phyloP scores from a whole-genome alignment of 1,284 basidiomycete species.

The Vanrija sp. region DNA sequence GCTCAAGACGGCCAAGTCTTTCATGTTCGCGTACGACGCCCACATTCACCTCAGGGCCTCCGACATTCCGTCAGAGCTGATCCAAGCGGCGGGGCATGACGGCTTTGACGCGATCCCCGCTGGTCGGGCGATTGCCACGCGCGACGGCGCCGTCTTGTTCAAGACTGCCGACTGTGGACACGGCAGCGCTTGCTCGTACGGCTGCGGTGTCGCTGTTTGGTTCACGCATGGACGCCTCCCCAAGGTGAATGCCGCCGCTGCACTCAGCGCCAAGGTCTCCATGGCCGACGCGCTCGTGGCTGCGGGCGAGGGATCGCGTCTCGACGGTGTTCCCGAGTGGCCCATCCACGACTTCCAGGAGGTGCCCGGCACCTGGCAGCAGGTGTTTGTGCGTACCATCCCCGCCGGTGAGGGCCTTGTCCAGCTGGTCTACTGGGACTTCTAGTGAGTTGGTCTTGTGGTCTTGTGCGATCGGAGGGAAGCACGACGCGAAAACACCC shows the following conservation, averaged over 20 bases:
- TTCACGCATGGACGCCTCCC: conserved; percentile 51
- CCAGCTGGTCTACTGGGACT: conserved; percentile 51
- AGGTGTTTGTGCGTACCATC: conserved; percentile 49
- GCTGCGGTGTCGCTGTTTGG: conserved; percentile 48
- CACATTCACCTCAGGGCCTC: conserved; percentile 37
- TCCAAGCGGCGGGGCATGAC: conserved; percentile 17
- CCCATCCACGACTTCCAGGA: conserved; percentile 28
- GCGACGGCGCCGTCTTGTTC: conserved; percentile 51
- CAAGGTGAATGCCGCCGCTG: conserved; percentile 40
- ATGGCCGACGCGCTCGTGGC: conserved; percentile 44
- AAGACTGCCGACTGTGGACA: conserved; percentile 30
- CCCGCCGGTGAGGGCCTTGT: conserved; percentile 30
- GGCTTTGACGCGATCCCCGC: conserved; percentile 23
- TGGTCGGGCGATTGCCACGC: conserved; percentile 48
- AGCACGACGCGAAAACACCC: not conserved
- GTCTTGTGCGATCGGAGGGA: not conserved
- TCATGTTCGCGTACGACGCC: conserved; percentile 50
- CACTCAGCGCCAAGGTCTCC: conserved; percentile 50
- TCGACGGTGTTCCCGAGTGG: conserved; percentile 48
- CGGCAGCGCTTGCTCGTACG: conserved; percentile 12
- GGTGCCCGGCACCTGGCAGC: conserved; percentile 48
- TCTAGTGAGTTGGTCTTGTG: conserved; percentile 41
- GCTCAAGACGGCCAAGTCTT: conserved; percentile 36
- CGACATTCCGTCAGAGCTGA: conserved; percentile 23
- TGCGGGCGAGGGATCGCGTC: conserved; percentile 32